Evolutionary conservation across 805 yeast genomes (phyloP).

Genomic region (Tanozyma kutaoensis): DNA sequence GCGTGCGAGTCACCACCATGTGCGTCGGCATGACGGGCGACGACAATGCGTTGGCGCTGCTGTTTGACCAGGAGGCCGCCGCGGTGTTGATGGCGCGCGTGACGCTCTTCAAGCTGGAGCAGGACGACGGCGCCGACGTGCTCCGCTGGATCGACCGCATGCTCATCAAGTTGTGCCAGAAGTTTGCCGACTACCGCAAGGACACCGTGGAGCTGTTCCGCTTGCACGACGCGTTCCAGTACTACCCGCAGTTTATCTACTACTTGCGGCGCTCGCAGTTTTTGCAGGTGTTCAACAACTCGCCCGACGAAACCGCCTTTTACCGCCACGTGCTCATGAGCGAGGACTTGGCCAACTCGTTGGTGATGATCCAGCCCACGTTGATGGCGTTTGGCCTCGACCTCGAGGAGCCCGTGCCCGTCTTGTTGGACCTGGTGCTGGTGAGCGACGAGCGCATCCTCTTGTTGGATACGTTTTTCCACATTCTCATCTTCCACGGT

Average conservation of each 20-base stretch:
- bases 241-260: constrained; percentile 92
- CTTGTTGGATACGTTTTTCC: constrained; percentile 91
- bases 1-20: constrained; percentile 78
- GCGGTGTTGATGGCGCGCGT: constrained; percentile 88
- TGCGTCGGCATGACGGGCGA: constrained; percentile 21
- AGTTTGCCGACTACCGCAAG: constrained; percentile 86
- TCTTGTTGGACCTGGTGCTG: constrained; percentile 84
- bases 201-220: constrained; percentile 76
- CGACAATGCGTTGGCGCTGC: constrained; percentile 33
- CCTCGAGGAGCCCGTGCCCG: constrained; percentile 70
- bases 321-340: constrained; percentile 85
- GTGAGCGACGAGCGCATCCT: constrained; percentile 79
- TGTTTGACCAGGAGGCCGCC: constrained; percentile 98
- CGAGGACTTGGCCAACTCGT: constrained; percentile 85
- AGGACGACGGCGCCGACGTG: constrained; percentile 85
- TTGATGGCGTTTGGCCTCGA: constrained; percentile 73
- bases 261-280: constrained; percentile 94
- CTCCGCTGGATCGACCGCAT: constrained; percentile 91
- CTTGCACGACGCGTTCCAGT: constrained; percentile 67
- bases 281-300: constrained; percentile 89
- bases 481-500: constrained; percentile 90
- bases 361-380: constrained; percentile 97
- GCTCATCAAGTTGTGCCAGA: constrained; percentile 79
- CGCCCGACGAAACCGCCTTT: constrained; percentile 98
- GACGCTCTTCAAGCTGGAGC: constrained; percentile 67